Percentiles rank a stretch among this genome's conserved stretches.
phyloP scores from a whole-genome alignment of 805 yeast species.

The Zygotorulaspora florentina region DNA sequence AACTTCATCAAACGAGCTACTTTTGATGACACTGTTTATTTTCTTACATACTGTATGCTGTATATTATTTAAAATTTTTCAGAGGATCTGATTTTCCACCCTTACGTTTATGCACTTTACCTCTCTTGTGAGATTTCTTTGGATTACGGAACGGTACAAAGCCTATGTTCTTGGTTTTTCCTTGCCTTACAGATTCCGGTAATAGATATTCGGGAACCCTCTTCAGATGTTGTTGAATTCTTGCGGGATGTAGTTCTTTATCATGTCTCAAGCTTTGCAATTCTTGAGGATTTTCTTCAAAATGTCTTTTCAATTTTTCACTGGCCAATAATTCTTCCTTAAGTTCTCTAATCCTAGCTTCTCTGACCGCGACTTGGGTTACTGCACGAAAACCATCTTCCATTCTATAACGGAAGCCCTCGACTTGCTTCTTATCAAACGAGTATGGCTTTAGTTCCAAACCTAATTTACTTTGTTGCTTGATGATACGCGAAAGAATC shows the following conservation, averaged over 20 bases:
- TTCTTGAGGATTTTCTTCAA: conserved; percentile 96
- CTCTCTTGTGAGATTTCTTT: conserved; percentile 37
- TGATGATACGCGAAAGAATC: conserved; percentile 68
- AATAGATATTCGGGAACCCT: conserved; percentile 88
- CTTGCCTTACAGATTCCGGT: conserved; percentile 68
- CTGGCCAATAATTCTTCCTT: conserved; percentile 82
- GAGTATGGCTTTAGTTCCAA: conserved; percentile 79
- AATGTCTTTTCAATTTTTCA: conserved; percentile 87
- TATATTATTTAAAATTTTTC: conserved; percentile 45
- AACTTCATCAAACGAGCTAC: neutral
- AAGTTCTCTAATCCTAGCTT: conserved; percentile 87
- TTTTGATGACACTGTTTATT: conserved; percentile 2
- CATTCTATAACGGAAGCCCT: conserved; percentile 92
- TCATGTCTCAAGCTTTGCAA: conserved; percentile 86
- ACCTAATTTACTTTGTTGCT: conserved; percentile 70
- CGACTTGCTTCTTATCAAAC: conserved; percentile 87
- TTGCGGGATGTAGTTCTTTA: conserved; percentile 75
- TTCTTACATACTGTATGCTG: neutral
- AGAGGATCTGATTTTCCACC: conserved; percentile 59
- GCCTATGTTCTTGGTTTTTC: conserved; percentile 52
- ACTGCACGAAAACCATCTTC: conserved; percentile 97
- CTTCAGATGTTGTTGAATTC: conserved; percentile 80
- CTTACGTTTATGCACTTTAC: conserved; percentile 43
- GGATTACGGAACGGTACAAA: conserved; percentile 63
- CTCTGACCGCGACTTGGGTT: conserved; percentile 82